Evolutionary conservation across 2,329 filamentous ascomycete species (phyloP), one percentile per base, ranked within the genome.

Genomic region (Phoma sp.): DNA sequence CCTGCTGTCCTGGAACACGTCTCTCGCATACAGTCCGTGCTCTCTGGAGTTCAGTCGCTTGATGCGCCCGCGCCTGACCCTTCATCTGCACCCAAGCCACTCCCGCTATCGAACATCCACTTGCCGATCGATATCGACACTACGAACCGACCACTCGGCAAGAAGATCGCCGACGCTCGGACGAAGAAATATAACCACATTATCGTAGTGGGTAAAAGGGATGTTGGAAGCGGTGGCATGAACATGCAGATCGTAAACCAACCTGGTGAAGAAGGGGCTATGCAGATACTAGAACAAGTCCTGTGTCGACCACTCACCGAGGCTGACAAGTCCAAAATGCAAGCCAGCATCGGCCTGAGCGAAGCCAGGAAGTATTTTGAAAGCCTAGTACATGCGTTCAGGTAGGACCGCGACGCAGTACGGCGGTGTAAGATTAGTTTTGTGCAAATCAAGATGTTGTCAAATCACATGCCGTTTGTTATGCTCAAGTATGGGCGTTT

Each of bases 81-180:
- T 7, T 20, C 40, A 15, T 49, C 59, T 10, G 18, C 75, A 69
- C 37, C 74, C 56, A 47, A 72, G 69, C 42, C 76, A 77, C 56
- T 69, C 4, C 79, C 80, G 4, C 76, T 84, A 3, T 73, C 80
- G 7, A 80, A 82, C n/a, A 83, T 85, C 1, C 87, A 86, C 6
- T 79, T 93, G 36, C 78, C 84, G 12, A 84, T 96, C 26, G 90
- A 93, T 56, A 71, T 92, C 14, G 90, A 95, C 66, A 81, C 78
- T 28, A 87, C 84, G 47, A 77, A 81, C 12, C 82, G 86, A 45
- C 80, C 84, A 1, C 72, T 96, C 7, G 80, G 82, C 2, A 84
- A 86, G 68, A 96, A 95, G 74, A 82, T 92, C 18, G 81, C 82
- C 26, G 85, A 90, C 68, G 92, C 91, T n/a, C 87, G 84, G 60